Base-by-base conservation (phyloP, 257 asterid species). In the Coffea canephora region DNA sequence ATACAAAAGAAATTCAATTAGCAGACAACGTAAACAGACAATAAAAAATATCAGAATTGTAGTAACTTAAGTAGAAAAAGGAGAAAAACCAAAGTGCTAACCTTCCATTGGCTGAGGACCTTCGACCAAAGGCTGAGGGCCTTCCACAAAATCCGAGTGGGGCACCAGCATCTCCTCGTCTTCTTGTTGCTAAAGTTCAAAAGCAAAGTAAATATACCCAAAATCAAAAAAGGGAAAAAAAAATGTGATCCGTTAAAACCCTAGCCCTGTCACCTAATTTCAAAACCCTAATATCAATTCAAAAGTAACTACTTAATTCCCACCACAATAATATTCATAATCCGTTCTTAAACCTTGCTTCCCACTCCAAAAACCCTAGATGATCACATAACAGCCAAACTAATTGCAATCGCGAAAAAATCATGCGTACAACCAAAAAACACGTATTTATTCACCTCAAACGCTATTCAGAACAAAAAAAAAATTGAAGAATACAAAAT, bases 91-190 rank as follows among this genome's bases (percentile, higher is more conserved):
- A 50, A 21, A 25, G n/a, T 31, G 16, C 71, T 61, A 69, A 94
- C 99, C 98, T 96, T 96, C 99, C 98, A 96, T 94, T 13, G 98
- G 99, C 90, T 85, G 98, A 48, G 98, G 97, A 25, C 97, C 97
- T 90, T 94, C 97, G 15, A 90, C 96, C 71, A 91, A 71, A 12
- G 92, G 95, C 82, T 91, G 97, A 81, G 98, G 97, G 50, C 96
- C 98, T 83, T 93, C 93, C 4, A 89, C 96, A 54, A 89, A 75
- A 78, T 92, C 97, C 62, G 98, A 79, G 83, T 85, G 97, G 1
- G 97, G 98, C 78, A 93, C 97, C 61, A 94, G 88, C 97, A 91
- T 94, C 90, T 93, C 98, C 83, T 94, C 97, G 61, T 94, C 97
- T 82, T 90, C 98, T 80, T 90, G 95, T 74, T 89, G 91, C 94